phyloP scores from a whole-genome alignment of 2,329 filamentous ascomycete genomes.

The Ophiosphaerella narmari region DNA sequence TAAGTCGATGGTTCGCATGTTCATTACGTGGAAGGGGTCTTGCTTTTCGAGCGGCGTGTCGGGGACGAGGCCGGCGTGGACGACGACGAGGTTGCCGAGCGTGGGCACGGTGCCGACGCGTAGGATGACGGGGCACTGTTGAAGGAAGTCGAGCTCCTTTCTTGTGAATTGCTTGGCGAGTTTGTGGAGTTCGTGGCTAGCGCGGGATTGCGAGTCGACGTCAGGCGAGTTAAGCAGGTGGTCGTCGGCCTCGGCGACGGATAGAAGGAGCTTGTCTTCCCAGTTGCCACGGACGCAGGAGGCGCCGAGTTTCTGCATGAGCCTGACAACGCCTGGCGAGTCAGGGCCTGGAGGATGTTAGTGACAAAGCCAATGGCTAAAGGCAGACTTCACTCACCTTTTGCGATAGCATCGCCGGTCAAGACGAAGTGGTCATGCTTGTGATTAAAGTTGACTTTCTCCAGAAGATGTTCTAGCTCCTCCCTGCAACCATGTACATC shows the following conservation, averaged over 20 bases:
- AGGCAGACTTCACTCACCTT: constrained; percentile 52
- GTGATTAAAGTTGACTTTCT: constrained; percentile 66
- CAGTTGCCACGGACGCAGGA: constrained; percentile 90
- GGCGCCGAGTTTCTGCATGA: constrained; percentile 74
- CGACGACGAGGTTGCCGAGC: constrained; percentile 71
- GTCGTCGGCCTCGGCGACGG: constrained; percentile 53
- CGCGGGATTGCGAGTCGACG: constrained; percentile 37
- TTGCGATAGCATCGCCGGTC: constrained; percentile 63
- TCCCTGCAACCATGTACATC: constrained; percentile 89
- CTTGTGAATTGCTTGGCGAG: constrained; percentile 62
- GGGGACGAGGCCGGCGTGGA: constrained; percentile 85
- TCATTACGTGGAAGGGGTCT: constrained; percentile 84
- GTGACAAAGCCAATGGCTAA: background rate
- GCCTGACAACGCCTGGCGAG: constrained; percentile 74
- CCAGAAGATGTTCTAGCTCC: constrained; percentile 64
- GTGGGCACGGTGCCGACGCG: constrained; percentile 66
- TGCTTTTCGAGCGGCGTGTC: constrained; percentile 71
- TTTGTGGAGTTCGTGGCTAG: constrained; percentile 51
- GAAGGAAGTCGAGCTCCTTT: constrained; percentile 71
- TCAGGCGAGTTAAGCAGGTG: constrained; percentile 35
- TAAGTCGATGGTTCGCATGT: constrained; percentile 80
- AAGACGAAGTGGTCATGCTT: constrained; percentile 56
- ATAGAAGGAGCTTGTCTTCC: constrained; percentile 81
- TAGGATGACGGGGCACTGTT: constrained; percentile 76
- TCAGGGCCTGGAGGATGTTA: constrained; percentile 63